phyloP scores from a whole-genome alignment of 345 rosid species.

The Lumnitzera racemosa region DNA sequence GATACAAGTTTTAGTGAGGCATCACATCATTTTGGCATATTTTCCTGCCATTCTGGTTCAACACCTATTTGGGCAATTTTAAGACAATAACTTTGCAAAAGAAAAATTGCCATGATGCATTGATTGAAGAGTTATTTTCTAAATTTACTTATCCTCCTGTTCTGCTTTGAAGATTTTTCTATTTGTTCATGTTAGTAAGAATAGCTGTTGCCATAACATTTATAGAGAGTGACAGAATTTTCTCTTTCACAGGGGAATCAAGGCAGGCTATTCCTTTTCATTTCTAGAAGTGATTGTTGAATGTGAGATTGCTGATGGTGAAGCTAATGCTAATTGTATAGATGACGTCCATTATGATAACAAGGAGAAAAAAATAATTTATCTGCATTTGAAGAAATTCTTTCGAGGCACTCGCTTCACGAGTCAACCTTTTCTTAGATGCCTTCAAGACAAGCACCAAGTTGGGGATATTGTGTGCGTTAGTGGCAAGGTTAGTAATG shows the following conservation, averaged over 20 bases:
- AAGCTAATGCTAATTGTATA: conserved; percentile 21
- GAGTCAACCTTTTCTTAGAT: conserved; percentile 56
- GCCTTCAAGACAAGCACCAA: conserved; percentile 50
- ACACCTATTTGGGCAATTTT: no score
- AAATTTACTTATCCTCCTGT: conserved; percentile 1
- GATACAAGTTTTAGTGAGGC: no score
- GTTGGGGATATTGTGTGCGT: conserved; percentile 75
- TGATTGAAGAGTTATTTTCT: no score
- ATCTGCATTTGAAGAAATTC: conserved; percentile 81
- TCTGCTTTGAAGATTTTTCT: background rate
- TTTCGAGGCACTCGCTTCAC: conserved; percentile 82
- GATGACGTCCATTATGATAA: conserved; percentile 13
- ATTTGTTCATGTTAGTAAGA: background rate
- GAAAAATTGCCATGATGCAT: no score
- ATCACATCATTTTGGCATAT: no score
- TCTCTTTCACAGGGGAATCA: conserved; percentile 58
- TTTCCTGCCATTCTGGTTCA: no score
- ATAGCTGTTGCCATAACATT: no score
- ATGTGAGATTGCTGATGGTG: conserved; percentile 46
- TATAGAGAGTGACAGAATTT: background rate
- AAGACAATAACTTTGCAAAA: no score
- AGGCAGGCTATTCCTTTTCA: conserved; percentile 58
- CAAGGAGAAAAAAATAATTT: conserved; percentile 36
- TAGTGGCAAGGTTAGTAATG: conserved; percentile 66
- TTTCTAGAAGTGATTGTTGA: conserved; percentile 82